Evolutionary conservation across 2,329 filamentous ascomycete species (phyloP), one percentile per base, ranked within the genome.

Genomic region (Fusarium solani-melongenae): DNA sequence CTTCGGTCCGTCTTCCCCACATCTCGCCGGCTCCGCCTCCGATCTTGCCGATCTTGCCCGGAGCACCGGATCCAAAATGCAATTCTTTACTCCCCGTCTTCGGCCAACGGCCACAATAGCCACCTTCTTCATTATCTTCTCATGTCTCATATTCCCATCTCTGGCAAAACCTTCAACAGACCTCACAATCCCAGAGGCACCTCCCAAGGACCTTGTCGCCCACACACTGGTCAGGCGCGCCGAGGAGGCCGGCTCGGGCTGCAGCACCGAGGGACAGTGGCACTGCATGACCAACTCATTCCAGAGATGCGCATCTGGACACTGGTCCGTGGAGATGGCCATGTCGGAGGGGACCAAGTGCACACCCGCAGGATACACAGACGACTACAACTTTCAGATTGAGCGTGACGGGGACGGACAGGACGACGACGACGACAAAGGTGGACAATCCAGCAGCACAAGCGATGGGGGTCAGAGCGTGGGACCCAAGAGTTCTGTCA

Each of bases 181-280:
- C 24, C 27, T 39, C 17, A 14, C 41, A 38, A 34, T 29, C 20
- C 24, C 55, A 29, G 55, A 44, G 55, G 38, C 51, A 27, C 38
- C 51, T 5, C 51, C 29, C 4, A 33, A 46, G 36, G 53, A 53
- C 6, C 67, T 53, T 17, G 38, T 17, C 20, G 9, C 27, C 17
- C 24, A 11, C 2, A 51, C 63, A 20, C 56, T 78, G 1, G 20
- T 66, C 12, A 70, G 63, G 29, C 77, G 78, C n/a, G 74, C 76
- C 15, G 77, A 83, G 67, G 67, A 79, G 14, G 78, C 75, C 5
- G 85, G 85, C 22, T 79, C 83, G 2, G 72, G 78, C 6, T 89
- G 87, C 77, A 78, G 79, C 12, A 75, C 80, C 14, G 87, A 89
- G 67, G 87, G 87, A n/a, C 83, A 85, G 69, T 89, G 87, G 87